Conservation (phyloP, 208 protist genomes). For the Endotrypanum monterogeii region DNA sequence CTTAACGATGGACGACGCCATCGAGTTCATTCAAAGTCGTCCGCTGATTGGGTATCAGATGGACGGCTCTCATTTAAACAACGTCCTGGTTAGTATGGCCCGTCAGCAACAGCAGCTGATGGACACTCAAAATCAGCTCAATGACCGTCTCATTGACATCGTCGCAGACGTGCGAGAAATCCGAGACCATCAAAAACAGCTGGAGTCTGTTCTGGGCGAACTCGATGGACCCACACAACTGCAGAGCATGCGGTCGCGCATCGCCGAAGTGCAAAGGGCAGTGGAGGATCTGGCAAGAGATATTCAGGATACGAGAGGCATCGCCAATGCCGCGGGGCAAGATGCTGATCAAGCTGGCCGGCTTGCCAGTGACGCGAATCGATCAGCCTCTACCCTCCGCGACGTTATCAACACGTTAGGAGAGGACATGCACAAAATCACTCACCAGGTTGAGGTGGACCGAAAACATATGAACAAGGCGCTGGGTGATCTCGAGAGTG, state of each 20-base stretch:
- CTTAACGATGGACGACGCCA: constrained; percentile 49
- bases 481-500: constrained; percentile 49
- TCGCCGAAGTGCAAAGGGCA: constrained; percentile 54
- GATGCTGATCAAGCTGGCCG: constrained; percentile 54
- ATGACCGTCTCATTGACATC: constrained; percentile 42
- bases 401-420: constrained; percentile 37
- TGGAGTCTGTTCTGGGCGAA: constrained; percentile 49
- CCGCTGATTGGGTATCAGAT: constrained; percentile 85
- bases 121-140: constrained; percentile 41
- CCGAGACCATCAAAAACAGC: constrained; percentile 37
- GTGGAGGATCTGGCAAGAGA: constrained; percentile 42
- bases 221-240: constrained; percentile 37
- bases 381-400: constrained; percentile 30
- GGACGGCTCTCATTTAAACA: constrained; percentile 79
- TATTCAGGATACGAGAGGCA: constrained; percentile 40
- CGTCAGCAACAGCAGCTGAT: constrained; percentile 59
- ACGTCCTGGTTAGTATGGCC: constrained; percentile 64
- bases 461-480: constrained; percentile 41
- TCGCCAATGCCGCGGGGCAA: constrained; percentile 35
- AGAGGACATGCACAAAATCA: constrained; percentile 37
- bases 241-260: constrained; percentile 37
- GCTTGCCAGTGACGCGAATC: constrained; percentile 48
- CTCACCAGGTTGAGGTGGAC: constrained; percentile 39
- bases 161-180: constrained; percentile 51
- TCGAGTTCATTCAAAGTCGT: constrained; percentile 77